Evolutionary conservation across 805 yeast species (phyloP).

Genomic region (Wickerhamomyces bovis): DNA sequence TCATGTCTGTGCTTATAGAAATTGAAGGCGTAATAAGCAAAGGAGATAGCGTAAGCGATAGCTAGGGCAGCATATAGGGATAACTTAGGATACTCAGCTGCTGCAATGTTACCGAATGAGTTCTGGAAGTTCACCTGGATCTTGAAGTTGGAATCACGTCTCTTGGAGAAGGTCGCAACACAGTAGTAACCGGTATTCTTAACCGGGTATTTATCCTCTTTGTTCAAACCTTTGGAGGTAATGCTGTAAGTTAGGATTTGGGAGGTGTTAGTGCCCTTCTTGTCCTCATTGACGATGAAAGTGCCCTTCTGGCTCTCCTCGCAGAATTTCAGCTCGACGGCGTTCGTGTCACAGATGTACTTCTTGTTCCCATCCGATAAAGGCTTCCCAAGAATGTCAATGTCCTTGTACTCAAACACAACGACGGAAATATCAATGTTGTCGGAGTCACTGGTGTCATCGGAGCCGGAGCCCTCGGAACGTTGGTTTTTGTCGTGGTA

Average conservation of each 20-base stretch:
- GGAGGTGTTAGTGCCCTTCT: constrained; percentile 38
- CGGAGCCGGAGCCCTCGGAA: no score
- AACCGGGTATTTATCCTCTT: constrained; percentile 58
- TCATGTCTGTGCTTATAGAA: constrained; percentile 83
- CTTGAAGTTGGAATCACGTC: constrained; percentile 37
- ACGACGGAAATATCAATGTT: constrained; percentile 54
- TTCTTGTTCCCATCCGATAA: constrained; percentile 38
- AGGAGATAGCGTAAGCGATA: constrained; percentile 72
- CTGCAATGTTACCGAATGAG: constrained; percentile 86
- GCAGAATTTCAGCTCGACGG: constrained; percentile 57
- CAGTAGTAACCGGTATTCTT: constrained; percentile 87
- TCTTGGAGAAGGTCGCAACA: constrained; percentile 57
- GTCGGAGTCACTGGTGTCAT: constrained; percentile 21
- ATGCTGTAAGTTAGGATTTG: constrained; percentile 53
- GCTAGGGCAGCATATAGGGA: constrained; percentile 86
- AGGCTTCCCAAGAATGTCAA: constrained; percentile 55
- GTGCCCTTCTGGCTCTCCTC: constrained; percentile 45
- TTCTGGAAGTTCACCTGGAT: constrained; percentile 82
- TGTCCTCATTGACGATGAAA: constrained; percentile 49
- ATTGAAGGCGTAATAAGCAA: constrained; percentile 80
- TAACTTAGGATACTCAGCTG: constrained; percentile 84
- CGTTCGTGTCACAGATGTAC: constrained; percentile 71
- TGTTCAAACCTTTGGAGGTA: constrained; percentile 51
- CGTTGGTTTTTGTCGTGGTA: constrained; percentile 10
- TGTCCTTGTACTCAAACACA: constrained; percentile 80